Conservation (phyloP, 495 filamentous ascomycete species). For the Monascus purpureus region DNA sequence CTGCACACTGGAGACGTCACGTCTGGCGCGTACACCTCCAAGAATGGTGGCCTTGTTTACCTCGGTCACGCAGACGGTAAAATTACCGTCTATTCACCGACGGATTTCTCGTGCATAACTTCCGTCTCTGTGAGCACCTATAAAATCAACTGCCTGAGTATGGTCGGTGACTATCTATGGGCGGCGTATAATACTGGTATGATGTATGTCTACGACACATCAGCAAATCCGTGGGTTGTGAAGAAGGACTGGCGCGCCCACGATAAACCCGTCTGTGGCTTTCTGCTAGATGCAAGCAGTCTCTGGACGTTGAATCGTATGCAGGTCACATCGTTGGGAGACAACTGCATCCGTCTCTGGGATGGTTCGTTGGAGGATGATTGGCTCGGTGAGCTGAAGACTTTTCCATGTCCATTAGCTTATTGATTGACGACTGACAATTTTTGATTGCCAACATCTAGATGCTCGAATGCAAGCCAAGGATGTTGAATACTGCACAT, state of each 20-base stretch:
- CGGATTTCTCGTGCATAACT: slow-evolving; percentile 57
- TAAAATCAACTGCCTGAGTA: slow-evolving; percentile 82
- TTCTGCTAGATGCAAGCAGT: slow-evolving; percentile 67
- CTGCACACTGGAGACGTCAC: slow-evolving; percentile 73
- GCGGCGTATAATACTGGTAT: slow-evolving; percentile 92
- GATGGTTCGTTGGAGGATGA: slow-evolving; percentile 89
- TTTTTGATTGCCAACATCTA: too few species aligned
- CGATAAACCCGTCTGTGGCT: slow-evolving; percentile 60
- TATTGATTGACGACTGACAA: too few species aligned
- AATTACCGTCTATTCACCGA: slow-evolving; percentile 73
- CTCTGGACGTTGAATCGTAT: slow-evolving; percentile 75
- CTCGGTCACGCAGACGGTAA: slow-evolving; percentile 92
- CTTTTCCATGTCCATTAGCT: too few species aligned
- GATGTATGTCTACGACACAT: slow-evolving; percentile 84
- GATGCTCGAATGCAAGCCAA: slow-evolving; percentile 73
- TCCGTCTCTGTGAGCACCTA: slow-evolving; percentile 80
- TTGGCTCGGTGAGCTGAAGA: slow-evolving; percentile 65
- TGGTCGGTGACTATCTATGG: slow-evolving; percentile 79
- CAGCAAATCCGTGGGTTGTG: slow-evolving; percentile 66
- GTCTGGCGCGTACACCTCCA: slow-evolving; percentile 59
- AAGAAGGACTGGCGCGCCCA: slow-evolving; percentile 94
- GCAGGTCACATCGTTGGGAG: slow-evolving; percentile 82
- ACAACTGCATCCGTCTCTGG: slow-evolving; percentile 78
- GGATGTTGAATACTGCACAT: slow-evolving; percentile 70
- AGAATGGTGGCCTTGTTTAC: slow-evolving; percentile 68